Conservation (phyloP, 345 rosid genomes). For the Kernera saxatilis region DNA sequence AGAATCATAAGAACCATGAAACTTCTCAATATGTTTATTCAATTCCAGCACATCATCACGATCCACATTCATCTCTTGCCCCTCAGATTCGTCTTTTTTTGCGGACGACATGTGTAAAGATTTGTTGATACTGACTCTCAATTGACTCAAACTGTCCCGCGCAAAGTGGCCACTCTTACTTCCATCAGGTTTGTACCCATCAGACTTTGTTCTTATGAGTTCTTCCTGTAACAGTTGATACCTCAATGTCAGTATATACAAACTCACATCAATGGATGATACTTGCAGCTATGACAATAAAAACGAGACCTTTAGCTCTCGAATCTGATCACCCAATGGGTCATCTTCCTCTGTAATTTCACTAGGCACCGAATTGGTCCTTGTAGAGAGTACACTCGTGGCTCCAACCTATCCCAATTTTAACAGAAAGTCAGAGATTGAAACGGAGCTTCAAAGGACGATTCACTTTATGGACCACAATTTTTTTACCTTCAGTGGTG, state of each 20-base stretch:
- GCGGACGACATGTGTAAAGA: slow-evolving; percentile 57
- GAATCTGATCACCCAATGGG: slow-evolving; percentile 87
- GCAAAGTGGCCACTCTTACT: slow-evolving; percentile 45
- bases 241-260: slow-evolving; percentile 17
- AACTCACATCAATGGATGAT: neutral
- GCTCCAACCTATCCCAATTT: slow-evolving; percentile 54
- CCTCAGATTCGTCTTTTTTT: slow-evolving; percentile 33
- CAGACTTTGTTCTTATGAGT: slow-evolving; percentile 82
- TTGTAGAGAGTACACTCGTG: slow-evolving; percentile 42
- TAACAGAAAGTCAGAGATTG: slow-evolving; percentile 41
- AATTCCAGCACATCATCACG: slow-evolving; percentile 57
- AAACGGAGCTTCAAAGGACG: neutral
- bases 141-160: slow-evolving; percentile 70
- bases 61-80: slow-evolving; percentile 46
- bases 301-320: slow-evolving; percentile 55
- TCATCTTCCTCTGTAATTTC: slow-evolving; percentile 84
- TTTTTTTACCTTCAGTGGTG: neutral
- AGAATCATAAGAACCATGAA: slow-evolving; percentile 47
- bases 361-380: slow-evolving; percentile 58
- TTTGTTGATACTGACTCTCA: slow-evolving; percentile 82
- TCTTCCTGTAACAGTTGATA: slow-evolving; percentile 56
- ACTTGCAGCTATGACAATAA: neutral
- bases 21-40: slow-evolving; percentile 49
- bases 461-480: neutral
- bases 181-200: slow-evolving; percentile 37